Evolutionary conservation across 257 asterid species (phyloP), one percentile per base, ranked within the genome.

Genomic region (Capsicum pubescens): DNA sequence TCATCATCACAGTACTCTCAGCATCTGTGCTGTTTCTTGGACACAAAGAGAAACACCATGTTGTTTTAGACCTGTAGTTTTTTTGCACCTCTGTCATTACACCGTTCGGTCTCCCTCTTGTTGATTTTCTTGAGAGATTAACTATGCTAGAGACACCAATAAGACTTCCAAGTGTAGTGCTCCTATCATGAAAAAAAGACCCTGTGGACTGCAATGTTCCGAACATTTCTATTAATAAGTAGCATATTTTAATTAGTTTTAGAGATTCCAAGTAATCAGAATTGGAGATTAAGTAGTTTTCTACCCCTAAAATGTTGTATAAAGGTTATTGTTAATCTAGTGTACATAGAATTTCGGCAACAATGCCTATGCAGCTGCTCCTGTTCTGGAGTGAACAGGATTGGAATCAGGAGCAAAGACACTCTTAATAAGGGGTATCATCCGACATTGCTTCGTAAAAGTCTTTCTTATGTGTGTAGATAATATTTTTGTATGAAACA

Each of bases 111-210:
- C 86, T 70, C 87, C 86, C 87, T 72, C 87, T 85, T 15, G 84
- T 61, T 16, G 92, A 90, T 85, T 91, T 90, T 86, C 93, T 85
- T 17, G 91, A 87, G 68, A 89, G 90, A 68, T 87, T 86, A 32
- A 88, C 83, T 32, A 89, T 87, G 82, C 83, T 86, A 16, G 90
- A 72, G 13, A 87, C 86, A 26, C 93, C 93, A 44, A 90, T 88
- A 15, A 89, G 90, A 86, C 86, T 90, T 82, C 93, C 93, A 4
- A 90, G 87, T 10, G 93, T 90, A 19, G 89, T 88, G 89, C 91
- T 87, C 86, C 87, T 87, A 66, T 90, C 89, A 10, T 81, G 91
- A 64, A 90, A 90, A 87, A 90, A 90, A 5, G 93, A 88, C 15
- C 89, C 78, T 69, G 78, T 69, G 12, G 78, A 69, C 78, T 69